phyloP scores from a whole-genome alignment of 192 early-diverging fungal genomes.

The Entomortierella beljakovae region DNA sequence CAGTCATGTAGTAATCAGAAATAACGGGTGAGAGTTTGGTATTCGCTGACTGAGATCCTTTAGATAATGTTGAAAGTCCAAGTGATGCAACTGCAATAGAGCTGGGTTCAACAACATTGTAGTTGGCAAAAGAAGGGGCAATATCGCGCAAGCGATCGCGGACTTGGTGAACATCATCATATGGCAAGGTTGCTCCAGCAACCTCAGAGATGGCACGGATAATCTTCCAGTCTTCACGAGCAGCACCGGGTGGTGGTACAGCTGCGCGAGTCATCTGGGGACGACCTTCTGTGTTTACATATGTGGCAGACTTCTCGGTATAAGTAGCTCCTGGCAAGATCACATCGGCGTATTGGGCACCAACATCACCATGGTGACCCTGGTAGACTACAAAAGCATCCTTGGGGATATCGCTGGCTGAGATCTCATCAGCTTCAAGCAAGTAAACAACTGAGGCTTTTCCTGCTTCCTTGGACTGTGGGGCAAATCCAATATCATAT shows the following conservation, averaged over 20 bases:
- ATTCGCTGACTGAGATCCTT: slow-evolving; percentile 39
- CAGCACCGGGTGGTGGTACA: slow-evolving; percentile 86
- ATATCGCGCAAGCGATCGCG: slow-evolving; percentile 91
- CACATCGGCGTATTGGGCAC: slow-evolving; percentile 95
- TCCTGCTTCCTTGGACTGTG: slow-evolving; percentile 59
- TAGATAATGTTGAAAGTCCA: slow-evolving; percentile 69
- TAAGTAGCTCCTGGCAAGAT: slow-evolving; percentile 96
- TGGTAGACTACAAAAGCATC: slow-evolving; percentile 99
- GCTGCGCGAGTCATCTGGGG: slow-evolving; percentile 93
- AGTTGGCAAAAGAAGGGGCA: slow-evolving; percentile 83
- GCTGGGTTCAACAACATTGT: slow-evolving; percentile 73
- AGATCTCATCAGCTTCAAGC: slow-evolving; percentile 91
- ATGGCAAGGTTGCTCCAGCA: slow-evolving; percentile 85
- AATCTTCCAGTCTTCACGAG: slow-evolving; percentile 99
- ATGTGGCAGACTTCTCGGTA: slow-evolving; percentile 96
- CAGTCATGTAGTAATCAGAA: slow-evolving; percentile 94
- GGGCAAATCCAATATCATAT: slow-evolving; percentile 89
- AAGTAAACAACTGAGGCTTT: slow-evolving; percentile 87
- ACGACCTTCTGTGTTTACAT: slow-evolving; percentile 97
- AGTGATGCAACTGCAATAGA: slow-evolving; percentile 65
- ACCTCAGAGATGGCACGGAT: slow-evolving; percentile 95
- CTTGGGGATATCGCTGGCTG: slow-evolving; percentile 79
- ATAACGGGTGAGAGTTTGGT: slow-evolving; percentile 73
- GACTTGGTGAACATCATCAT: slow-evolving; percentile 87
- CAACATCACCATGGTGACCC: slow-evolving; percentile 98